These are phyloP conservation scores for Podila minutissima DNA, from an alignment of 192 early-diverging fungal species.

Conservation along the genomic window DNA sequence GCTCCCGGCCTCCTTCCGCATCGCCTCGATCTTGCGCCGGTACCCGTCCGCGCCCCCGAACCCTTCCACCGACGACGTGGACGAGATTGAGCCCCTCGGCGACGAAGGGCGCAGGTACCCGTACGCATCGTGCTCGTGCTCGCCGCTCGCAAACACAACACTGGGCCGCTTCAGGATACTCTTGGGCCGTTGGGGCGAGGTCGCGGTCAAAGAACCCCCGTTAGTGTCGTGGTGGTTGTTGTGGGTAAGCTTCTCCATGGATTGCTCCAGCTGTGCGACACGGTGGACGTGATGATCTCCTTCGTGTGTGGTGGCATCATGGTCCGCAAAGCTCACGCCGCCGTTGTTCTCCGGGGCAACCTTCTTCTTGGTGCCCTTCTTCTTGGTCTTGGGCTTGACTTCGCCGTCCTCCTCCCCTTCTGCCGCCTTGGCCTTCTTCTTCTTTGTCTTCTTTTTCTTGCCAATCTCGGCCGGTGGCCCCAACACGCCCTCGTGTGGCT, in stretches of 20 bases:
- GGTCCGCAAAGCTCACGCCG: conserved; percentile 25
- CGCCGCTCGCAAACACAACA: not conserved
- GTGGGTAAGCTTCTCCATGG: conserved; percentile 16
- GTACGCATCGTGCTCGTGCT: conserved; percentile 1
- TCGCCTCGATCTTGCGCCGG: conserved; percentile 59
- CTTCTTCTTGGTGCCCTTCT: conserved; percentile 5
- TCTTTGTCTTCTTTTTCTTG: conserved; percentile 49
- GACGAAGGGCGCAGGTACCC: conserved; percentile 19
- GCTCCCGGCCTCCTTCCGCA: conserved; percentile 63
- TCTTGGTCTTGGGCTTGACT: not conserved
- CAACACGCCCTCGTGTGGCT: conserved; percentile 5
- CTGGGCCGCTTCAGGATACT: conserved; percentile 13
- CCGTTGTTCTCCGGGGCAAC: not conserved
- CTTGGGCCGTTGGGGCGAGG: conserved; percentile 9
- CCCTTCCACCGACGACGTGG: not conserved
- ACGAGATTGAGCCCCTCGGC: conserved; percentile 35
- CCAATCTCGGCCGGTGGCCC: not conserved
- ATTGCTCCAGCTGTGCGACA: conserved; percentile 32
- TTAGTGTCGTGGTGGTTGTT: not conserved
- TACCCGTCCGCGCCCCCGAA: conserved; percentile 51
- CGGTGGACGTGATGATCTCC: conserved; percentile 43
- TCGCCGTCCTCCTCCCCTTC: not conserved
- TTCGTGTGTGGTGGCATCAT: conserved; percentile 18
- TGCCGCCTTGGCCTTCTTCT: conserved; percentile 10
- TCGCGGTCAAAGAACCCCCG: not conserved